phyloP scores from a whole-genome alignment of 768 basidiomycete genomes.

The Pulveroboletus sp. region DNA sequence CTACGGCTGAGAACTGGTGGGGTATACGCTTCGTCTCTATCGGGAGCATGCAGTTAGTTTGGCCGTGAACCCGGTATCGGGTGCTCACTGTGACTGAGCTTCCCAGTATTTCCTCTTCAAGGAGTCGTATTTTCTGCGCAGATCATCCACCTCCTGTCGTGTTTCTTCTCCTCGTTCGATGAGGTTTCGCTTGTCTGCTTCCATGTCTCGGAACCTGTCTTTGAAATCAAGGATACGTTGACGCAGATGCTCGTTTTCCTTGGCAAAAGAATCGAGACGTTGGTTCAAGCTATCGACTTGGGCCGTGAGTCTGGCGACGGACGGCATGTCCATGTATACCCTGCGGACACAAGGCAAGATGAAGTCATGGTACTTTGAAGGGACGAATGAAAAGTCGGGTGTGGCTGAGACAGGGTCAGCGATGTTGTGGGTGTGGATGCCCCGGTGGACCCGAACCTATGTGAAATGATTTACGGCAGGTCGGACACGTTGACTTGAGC shows the following conservation, averaged over 20 bases:
- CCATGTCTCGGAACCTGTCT: constrained; percentile 31
- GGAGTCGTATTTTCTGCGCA: constrained; percentile 33
- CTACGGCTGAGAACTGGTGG: constrained; percentile 1
- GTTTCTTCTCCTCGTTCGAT: constrained; percentile 33
- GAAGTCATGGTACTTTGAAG: constrained; percentile 57
- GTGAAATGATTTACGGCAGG: constrained; percentile 53
- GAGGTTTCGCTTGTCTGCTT: constrained; percentile 28
- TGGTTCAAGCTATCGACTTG: constrained; percentile 37
- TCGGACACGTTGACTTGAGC: constrained; percentile 52
- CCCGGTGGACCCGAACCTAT: constrained; percentile 46
- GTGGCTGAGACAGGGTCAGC: constrained; percentile 35
- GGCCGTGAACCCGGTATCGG: not conserved
- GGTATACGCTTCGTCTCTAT: constrained; percentile 7
- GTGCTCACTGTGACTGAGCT: constrained; percentile 12
- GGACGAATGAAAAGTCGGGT: constrained; percentile 48
- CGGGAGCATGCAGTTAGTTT: not conserved
- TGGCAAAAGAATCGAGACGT: constrained; percentile 37
- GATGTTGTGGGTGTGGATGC: too few species aligned
- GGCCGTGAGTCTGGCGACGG: constrained; percentile 20
- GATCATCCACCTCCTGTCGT: constrained; percentile 38
- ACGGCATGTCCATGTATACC: constrained; percentile 48
- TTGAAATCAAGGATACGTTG: constrained; percentile 42
- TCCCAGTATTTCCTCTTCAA: constrained; percentile 28
- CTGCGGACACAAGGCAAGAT: constrained; percentile 56
- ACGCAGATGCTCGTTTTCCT: constrained; percentile 43